Conservation (phyloP, 2,329 filamentous ascomycete species). For the Epichloe brachyelytri region DNA sequence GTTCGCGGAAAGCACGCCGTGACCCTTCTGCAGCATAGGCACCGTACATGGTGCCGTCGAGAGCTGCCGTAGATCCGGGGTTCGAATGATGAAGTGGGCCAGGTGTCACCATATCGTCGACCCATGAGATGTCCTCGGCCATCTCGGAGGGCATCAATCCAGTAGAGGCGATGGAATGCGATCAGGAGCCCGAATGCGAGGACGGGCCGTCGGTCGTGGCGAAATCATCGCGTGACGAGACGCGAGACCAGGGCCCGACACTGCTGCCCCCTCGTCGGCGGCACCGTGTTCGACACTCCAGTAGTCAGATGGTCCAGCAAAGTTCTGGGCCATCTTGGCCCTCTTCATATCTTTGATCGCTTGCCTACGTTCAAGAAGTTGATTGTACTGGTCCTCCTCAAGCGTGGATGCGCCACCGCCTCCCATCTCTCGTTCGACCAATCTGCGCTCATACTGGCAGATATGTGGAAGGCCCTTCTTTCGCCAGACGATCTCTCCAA, state of each 20-base stretch:
- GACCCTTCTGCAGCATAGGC: constrained; percentile 48
- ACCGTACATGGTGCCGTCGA: constrained; percentile 70
- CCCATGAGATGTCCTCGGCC: constrained; percentile 23
- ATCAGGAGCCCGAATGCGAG: constrained; percentile 27
- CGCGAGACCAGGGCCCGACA: constrained; percentile 26
- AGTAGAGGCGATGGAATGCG: constrained; percentile 32
- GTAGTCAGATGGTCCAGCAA: constrained; percentile 44
- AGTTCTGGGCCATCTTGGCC: constrained; percentile 37
- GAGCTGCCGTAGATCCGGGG: constrained; percentile 38
- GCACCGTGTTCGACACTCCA: constrained; percentile 80
- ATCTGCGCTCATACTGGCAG: constrained; percentile 66
- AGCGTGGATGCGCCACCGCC: constrained; percentile 45
- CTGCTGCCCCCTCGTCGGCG: constrained; percentile 36
- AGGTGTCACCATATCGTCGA: constrained; percentile 43
- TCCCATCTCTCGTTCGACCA: constrained; percentile 60
- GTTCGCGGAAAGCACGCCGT: constrained; percentile 47
- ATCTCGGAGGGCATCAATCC: constrained; percentile 17
- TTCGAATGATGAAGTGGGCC: constrained; percentile 39
- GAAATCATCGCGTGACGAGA: constrained; percentile 28
- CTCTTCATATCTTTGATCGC: constrained; percentile 44
- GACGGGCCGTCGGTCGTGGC: constrained; percentile 21
- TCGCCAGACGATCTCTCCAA: constrained; percentile 89
- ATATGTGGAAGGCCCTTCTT: constrained; percentile 78
- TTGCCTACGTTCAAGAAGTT: constrained; percentile 45
- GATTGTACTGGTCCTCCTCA: constrained; percentile 48